phyloP scores from a whole-genome alignment of 2,329 filamentous ascomycete genomes.

The Piedraia hortae region DNA sequence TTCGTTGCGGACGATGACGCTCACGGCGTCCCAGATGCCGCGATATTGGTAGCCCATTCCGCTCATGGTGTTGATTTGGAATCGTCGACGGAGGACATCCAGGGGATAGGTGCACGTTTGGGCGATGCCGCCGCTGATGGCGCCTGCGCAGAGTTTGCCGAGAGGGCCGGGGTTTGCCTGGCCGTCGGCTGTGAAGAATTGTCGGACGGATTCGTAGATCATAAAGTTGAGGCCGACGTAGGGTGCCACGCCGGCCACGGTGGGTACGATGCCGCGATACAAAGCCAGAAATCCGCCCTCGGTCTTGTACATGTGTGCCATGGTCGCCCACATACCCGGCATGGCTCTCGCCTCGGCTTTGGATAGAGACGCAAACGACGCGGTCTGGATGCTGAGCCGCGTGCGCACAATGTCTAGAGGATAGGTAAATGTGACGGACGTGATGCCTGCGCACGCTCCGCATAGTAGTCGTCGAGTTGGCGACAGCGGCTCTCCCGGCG shows the following conservation, averaged over 20 bases:
- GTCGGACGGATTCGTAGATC: slow-evolving; percentile 76
- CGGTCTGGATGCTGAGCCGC: slow-evolving; percentile 80
- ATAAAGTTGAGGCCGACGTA: slow-evolving; percentile 98
- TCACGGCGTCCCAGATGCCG: slow-evolving; percentile 57
- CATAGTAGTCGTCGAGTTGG: slow-evolving; percentile 58
- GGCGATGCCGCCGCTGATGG: slow-evolving; percentile 82
- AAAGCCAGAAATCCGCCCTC: slow-evolving; percentile 66
- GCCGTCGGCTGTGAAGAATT: slow-evolving; percentile 63
- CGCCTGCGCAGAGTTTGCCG: slow-evolving; percentile 68
- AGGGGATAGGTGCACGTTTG: slow-evolving; percentile 98
- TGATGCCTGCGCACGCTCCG: slow-evolving; percentile 76
- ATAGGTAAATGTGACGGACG: slow-evolving; percentile 83
- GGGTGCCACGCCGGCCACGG: slow-evolving; percentile 79
- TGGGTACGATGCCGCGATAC: slow-evolving; percentile 87
- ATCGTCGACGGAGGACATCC: slow-evolving; percentile 78
- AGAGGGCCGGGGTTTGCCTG: slow-evolving; percentile 53
- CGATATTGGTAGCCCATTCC: slow-evolving; percentile 95
- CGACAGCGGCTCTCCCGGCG: slow-evolving; percentile 44
- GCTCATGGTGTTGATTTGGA: slow-evolving; percentile 98
- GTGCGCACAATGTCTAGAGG: slow-evolving; percentile 94
- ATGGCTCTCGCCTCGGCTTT: slow-evolving; percentile 30
- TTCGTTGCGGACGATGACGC: slow-evolving; percentile 57
- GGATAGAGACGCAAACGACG: slow-evolving; percentile 57
- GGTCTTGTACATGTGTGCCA: slow-evolving; percentile 61
- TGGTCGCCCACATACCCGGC: slow-evolving; percentile 76